Evolutionary conservation across 1,139 yeast species (phyloP).

Genomic region (Kurtzmaniella quercitrusa): DNA sequence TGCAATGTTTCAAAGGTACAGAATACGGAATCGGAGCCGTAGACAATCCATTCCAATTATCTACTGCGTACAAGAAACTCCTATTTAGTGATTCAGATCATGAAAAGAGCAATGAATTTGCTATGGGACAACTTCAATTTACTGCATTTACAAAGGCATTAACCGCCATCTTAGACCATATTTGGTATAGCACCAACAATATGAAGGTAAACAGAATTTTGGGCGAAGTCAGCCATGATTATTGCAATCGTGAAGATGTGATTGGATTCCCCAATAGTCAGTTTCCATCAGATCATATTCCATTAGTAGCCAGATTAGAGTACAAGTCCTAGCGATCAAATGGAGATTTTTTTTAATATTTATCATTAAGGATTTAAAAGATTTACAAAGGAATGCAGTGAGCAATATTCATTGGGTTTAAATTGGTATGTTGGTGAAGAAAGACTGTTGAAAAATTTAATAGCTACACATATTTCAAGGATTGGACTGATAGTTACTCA

Average conservation of each 20-base stretch:
- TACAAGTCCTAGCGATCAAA: no score
- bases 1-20: slow-evolving; percentile 21
- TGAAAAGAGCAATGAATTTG: background rate
- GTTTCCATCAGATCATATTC: slow-evolving; percentile 44
- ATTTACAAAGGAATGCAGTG: no score
- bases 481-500: no score
- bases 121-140: slow-evolving; percentile 25
- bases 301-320: slow-evolving; percentile 20
- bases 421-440: no score
- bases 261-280: slow-evolving; percentile 38
- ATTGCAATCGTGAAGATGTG: slow-evolving; percentile 13
- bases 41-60: slow-evolving; percentile 19
- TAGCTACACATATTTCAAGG: no score
- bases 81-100: background rate
- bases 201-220: slow-evolving; percentile 16
- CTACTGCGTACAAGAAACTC: slow-evolving; percentile 17
- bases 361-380: no score
- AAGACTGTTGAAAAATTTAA: no score
- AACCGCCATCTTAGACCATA: slow-evolving; percentile 53
- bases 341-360: no score
- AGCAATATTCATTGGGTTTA: no score
- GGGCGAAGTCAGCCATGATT: slow-evolving; percentile 20
- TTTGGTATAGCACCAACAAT: slow-evolving; percentile 45
- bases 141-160: slow-evolving; percentile 50
- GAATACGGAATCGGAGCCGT: slow-evolving; percentile 27